These are phyloP conservation scores for Pneumocystis oryctolagi DNA, from an alignment of 1,139 yeast species.

Conservation along the genomic window DNA sequence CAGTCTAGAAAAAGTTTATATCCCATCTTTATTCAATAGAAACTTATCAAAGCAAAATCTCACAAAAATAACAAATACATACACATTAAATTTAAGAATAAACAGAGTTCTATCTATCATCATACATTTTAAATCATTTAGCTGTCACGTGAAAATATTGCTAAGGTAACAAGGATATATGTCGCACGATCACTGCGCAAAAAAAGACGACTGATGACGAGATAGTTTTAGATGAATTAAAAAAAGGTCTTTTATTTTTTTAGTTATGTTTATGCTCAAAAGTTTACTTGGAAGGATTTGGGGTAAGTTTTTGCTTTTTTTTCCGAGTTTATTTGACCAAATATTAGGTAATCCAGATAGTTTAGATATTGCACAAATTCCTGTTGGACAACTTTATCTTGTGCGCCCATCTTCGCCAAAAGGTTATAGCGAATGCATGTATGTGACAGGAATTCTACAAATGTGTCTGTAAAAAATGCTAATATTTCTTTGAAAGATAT, in stretches of 20 bases:
- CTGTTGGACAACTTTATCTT: slow-evolving; percentile 66
- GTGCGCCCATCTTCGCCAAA: slow-evolving; percentile 70
- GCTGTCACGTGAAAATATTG: neutral
- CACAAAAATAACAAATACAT: too few species aligned
- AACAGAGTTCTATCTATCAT: too few species aligned
- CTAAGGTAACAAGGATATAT: neutral
- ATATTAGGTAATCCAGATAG: slow-evolving; percentile 28
- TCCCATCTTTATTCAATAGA: too few species aligned
- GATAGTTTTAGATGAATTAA: neutral
- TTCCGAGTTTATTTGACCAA: neutral
- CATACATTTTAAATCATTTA: too few species aligned
- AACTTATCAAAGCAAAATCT: neutral
- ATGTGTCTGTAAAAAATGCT: neutral
- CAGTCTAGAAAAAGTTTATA: too few species aligned
- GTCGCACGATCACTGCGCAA: neutral
- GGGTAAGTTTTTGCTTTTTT: neutral
- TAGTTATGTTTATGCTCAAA: neutral
- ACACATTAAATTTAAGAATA: too few species aligned
- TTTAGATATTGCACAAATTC: slow-evolving; percentile 57
- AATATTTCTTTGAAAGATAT: slow-evolving; percentile 16
- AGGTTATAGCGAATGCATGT: slow-evolving; percentile 73
- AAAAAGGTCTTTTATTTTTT: neutral
- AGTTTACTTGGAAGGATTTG: neutral
- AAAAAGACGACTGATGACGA: neutral
- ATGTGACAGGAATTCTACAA: too few species aligned